Evolutionary conservation across 1,284 basidiomycete genomes (phyloP).

Genomic region (Fistulinella staudtii): DNA sequence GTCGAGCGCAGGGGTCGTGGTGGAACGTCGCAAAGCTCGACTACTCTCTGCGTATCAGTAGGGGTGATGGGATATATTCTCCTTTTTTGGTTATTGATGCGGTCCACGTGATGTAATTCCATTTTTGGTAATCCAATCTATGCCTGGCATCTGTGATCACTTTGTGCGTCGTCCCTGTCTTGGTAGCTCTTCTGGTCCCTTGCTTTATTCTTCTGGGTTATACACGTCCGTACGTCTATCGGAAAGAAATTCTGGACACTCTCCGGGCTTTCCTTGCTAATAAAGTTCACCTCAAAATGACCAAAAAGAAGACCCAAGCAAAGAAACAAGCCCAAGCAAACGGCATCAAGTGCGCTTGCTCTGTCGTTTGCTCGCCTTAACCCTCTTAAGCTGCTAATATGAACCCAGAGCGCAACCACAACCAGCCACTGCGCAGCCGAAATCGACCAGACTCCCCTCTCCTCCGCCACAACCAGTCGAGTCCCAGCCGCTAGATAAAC

Average conservation of each 20-base stretch:
- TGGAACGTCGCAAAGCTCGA: slow-evolving; percentile 3
- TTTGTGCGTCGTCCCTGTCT: background rate
- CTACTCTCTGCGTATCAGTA: background rate
- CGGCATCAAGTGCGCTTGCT: slow-evolving; percentile 21
- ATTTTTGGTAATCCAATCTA: too few relatives aligned
- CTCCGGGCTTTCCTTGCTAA: slow-evolving; percentile 7
- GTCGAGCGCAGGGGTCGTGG: slow-evolving; percentile 9
- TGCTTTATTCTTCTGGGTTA: background rate
- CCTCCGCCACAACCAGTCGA: slow-evolving; percentile 18
- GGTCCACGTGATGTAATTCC: slow-evolving; percentile 16
- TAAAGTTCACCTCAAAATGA: slow-evolving; percentile 27
- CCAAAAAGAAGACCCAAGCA: slow-evolving; percentile 36
- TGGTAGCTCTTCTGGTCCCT: background rate
- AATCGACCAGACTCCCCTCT: slow-evolving; percentile 20
- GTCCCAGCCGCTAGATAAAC: slow-evolving; percentile 17
- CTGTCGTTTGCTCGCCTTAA: background rate
- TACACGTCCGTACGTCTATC: background rate
- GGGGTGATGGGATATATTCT: slow-evolving; percentile 7
- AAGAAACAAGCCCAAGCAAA: slow-evolving; percentile 32
- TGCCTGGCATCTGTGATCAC: slow-evolving; percentile 9
- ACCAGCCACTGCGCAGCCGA: slow-evolving; percentile 7
- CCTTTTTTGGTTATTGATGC: slow-evolving; percentile 13
- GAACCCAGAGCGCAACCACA: slow-evolving; percentile 17
- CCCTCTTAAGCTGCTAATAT: slow-evolving; percentile 6
- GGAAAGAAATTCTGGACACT: slow-evolving; percentile 10